Evolutionary conservation across 75 land plant species (phyloP), one percentile per base, ranked within the genome.

Genomic region (Pseudotsuga menziesii): DNA sequence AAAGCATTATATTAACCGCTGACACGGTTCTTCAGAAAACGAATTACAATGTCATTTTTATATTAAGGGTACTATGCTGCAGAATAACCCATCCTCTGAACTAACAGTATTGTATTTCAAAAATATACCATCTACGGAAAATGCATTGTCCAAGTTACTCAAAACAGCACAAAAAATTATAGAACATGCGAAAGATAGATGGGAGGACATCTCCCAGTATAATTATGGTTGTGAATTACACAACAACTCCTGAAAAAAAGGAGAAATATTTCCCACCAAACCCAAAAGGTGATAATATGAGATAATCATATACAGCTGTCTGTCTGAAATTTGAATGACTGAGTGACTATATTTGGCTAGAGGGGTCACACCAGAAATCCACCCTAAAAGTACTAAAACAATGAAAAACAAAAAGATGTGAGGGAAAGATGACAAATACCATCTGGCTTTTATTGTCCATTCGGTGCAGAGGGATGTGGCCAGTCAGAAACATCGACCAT

Each of bases 401-500:
- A 36, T 44, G 35, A 69, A 69, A 22, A 19, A 6, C 41, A 44
- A 41, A 69, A 16, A 39, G n/a, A 36, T 35, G 72, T 8, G 48
- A 52, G 58, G 41, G 25, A 55, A 69, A 52, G 52, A 74, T 77
- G 64, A 66, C 3, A 77, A 74, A n/a, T 90, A 97, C 99, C 98
- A 97, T 54, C 72, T 97, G 99, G 76, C 99, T 97, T 57, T 78
- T 88, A 78, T 86, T 94, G 77, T 97, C 99, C 98, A 92, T 85
- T 72, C 98, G 92, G 58, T 83, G 88, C 83, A 94, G 75, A 72
- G 98, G 98, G 58, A 97, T 85, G 63, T 85, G 84, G 57, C 98
- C 96, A 80, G 97, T 83, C 57, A 97, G 41, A 81, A 80, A 92
- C 99, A 97, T 97, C 0, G 99, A 89, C 99, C 99, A 97, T 12